Evolutionary conservation across 2,329 filamentous ascomycete species (phyloP), one percentile per base, ranked within the genome.

Genomic region (Falciphora oryzae): DNA sequence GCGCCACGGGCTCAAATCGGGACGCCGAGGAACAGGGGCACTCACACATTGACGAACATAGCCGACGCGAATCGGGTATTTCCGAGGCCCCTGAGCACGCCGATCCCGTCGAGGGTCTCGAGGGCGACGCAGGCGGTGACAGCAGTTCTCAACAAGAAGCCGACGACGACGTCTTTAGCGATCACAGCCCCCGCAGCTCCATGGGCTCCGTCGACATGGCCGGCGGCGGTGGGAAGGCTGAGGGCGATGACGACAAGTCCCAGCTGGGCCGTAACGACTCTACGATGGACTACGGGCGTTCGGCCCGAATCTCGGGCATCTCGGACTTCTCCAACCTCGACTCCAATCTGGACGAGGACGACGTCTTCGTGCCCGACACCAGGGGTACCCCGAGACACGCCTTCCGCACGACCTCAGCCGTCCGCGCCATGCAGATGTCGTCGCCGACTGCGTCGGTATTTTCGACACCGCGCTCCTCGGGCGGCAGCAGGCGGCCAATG

Each of bases 341-440:
- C 65, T 73, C 79, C 66, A 68, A 79, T 4, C 77, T 82, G 35
- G 72, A 75, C 0, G 76, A 80, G 2, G 69, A 70, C 10, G 64
- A 75, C 63, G 71, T 76, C 57, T 84, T 84, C 66, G 69, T 82
- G 1, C 80, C 83, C 2, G 84, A 83, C n/a, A 78, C 83, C 28
- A 83, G 88, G 63, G 81, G 82, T 10, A 85, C 83, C 10, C 81
- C 83, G 11, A 83, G 89, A 3, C 84, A 87, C 6, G 83, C 85
- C 1, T 92, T 92, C 73, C 82, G 89, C 61, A 89, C 89, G 16
- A 85, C 89, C 0, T 89, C 88, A 1, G 87, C 86, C 16, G 85
- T 91, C 10, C 85, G 86, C 62, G 87, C 87, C 1, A 82, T 91
- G 76, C 89, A 92, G 68, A 89, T 92, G 86, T 83, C 84, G 2